Base-by-base conservation (phyloP, 108 stramenopile genomes). In the Skeletonema tropicum region DNA sequence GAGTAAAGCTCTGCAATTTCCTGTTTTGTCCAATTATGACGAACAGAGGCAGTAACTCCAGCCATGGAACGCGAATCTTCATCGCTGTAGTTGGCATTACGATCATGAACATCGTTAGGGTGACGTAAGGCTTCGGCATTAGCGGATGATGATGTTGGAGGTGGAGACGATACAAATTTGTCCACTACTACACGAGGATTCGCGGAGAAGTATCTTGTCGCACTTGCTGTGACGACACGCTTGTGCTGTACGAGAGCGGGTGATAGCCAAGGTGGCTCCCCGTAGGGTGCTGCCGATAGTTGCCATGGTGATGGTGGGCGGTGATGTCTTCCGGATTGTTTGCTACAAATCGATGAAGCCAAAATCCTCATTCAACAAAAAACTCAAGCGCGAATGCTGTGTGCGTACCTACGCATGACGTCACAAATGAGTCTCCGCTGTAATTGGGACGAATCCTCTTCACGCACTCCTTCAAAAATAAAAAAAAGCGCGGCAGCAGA, bases 1-100 rank as follows among this genome's bases (percentile, higher is more conserved):
- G 80, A 52, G 83, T 96, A 98, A 52, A 98, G 86, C 9, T 90
- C 94, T 59, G 91, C 88, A 75, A 98, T 97, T 68, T 98, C 96
- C 60, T 87, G 82, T 66, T 87, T 90, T 38, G 96, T 96, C 98
- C 98, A 98, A 70, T 98, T 90, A 70, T 93, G 90, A 58, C 92
- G 96, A 23, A 95, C 88, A 36, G 83, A 57, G 6, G 93, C 87
- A 12, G 88, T 85, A 57, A 92, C 71, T 10, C 89, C 90, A 17
- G 83, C 88, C 90, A 94, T 87, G 52, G 88, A 66, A 42, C 94
- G 88, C 1, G 77, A 41, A 46, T 74, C 74, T 72, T 95, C 94
- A 13, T 85, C 79, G n/a, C 66, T 62, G 68, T 85, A 95, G 41
- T 86, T 73, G 65, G 87, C 84, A 64, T 94, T 94, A 60, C 94